A percentile compares a stretch with the other conserved stretches of the same genome.
Conservation (phyloP, 805 yeast species). For the Saccharomycopsis schoenii region DNA sequence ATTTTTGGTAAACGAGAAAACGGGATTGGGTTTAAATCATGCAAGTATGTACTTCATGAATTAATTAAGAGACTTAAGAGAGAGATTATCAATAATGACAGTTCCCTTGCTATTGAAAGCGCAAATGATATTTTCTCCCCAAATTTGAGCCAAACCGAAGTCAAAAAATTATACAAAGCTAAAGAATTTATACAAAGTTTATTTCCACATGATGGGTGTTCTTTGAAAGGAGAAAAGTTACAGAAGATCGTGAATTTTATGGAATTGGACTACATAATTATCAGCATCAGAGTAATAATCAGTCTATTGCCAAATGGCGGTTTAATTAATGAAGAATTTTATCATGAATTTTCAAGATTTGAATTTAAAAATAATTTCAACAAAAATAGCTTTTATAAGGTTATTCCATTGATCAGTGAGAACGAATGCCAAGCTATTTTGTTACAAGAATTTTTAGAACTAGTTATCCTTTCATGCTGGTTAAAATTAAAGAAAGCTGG, state of each 20-base stretch:
- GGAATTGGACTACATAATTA: neutral
- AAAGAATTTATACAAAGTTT: slow-evolving; percentile 6
- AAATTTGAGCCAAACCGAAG: slow-evolving; percentile 4
- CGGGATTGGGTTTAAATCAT: slow-evolving; percentile 1
- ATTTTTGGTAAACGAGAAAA: slow-evolving; percentile 5
- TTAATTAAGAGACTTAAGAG: neutral
- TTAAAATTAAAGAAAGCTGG: neutral
- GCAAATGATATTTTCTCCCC: slow-evolving; percentile 9
- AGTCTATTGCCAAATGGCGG: slow-evolving; percentile 11
- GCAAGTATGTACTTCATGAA: slow-evolving; percentile 5
- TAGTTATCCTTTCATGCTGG: slow-evolving; percentile 23
- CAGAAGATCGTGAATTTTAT: neutral
- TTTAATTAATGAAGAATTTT: slow-evolving; percentile 2
- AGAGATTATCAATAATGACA: neutral
- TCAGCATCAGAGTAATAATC: slow-evolving; percentile 3
- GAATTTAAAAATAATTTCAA: neutral
- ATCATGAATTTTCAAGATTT: slow-evolving; percentile 2
- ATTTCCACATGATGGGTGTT: slow-evolving; percentile 16
- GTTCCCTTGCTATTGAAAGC: neutral
- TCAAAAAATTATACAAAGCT: neutral
- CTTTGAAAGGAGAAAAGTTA: slow-evolving; percentile 6
- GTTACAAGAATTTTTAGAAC: slow-evolving; percentile 29
- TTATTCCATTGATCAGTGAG: slow-evolving; percentile 29
- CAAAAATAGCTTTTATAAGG: slow-evolving; percentile 24
- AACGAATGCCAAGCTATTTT: slow-evolving; percentile 26